phyloP scores from a whole-genome alignment of 352 stramenopile species.

The Aphanomyces euteiches region DNA sequence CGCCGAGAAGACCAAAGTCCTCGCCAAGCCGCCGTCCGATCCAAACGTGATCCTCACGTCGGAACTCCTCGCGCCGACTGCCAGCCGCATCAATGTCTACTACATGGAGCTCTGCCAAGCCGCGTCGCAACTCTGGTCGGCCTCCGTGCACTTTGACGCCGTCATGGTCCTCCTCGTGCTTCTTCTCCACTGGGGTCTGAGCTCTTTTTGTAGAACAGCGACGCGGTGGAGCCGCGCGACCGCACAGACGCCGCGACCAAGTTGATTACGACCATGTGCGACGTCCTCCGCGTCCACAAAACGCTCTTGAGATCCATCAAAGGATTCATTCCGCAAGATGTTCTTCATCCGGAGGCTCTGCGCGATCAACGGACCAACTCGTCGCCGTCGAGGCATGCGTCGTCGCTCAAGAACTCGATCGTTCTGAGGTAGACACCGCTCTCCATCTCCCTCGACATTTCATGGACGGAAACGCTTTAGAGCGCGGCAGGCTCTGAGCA shows the following conservation, averaged over 20 bases:
- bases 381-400: background rate
- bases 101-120: background rate
- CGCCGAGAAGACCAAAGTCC: constrained; percentile 50
- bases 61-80: background rate
- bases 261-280: background rate
- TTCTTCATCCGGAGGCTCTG: background rate
- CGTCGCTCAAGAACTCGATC: constrained; percentile 10
- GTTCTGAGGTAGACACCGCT: background rate
- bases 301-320: background rate
- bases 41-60: background rate
- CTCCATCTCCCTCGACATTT: background rate
- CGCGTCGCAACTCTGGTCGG: background rate
- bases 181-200: too few species aligned
- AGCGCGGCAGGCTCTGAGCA: background rate
- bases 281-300: constrained; percentile 3
- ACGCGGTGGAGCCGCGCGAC: too few species aligned
- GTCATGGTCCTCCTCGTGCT: background rate
- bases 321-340: background rate
- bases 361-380: background rate
- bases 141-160: background rate
- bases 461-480: background rate
- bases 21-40: background rate
- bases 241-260: background rate
- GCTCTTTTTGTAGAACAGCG: too few species aligned
- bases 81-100: background rate